A percentile compares a stretch with the other conserved stretches of the same genome.
phyloP scores from a whole-genome alignment of 305 asterid genomes.

The Fraxinus nigra region DNA sequence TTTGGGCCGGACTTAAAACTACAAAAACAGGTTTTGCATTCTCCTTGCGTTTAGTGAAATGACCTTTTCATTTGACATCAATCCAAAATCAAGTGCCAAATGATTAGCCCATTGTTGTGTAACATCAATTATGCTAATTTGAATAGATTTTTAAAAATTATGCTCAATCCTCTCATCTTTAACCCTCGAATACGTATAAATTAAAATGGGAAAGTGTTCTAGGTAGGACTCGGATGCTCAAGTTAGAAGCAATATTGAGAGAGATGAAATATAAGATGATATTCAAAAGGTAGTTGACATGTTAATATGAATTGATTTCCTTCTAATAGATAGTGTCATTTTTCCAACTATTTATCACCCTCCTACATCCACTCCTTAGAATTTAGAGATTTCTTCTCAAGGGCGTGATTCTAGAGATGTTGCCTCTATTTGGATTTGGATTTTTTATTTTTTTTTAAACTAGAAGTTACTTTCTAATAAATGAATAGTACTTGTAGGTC shows the following conservation, averaged over 20 bases:
- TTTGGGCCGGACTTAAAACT: background rate
- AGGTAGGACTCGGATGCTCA: background rate
- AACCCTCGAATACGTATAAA: background rate
- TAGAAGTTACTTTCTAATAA: too few relatives aligned
- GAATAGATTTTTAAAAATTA: background rate
- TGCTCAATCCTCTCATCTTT: too few relatives aligned
- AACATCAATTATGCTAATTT: background rate
- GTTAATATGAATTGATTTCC: background rate
- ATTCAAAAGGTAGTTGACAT: background rate
- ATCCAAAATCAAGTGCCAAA: background rate
- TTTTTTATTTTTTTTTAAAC: too few relatives aligned
- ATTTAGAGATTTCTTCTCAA: background rate
- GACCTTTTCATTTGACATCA: background rate
- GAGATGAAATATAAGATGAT: too few relatives aligned
- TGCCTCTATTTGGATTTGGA: background rate
- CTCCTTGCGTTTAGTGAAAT: background rate
- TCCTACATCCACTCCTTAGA: background rate
- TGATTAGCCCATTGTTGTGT: background rate
- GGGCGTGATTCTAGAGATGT: background rate
- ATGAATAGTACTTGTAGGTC: background rate
- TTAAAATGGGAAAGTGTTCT: background rate
- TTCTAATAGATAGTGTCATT: background rate
- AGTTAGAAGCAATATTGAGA: background rate
- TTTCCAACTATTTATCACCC: background rate
- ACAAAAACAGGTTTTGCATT: background rate